Percentiles rank a stretch among this genome's conserved stretches.
These are phyloP conservation scores for Lanmaoa pseudosensibilis DNA, from an alignment of 768 basidiomycete species.

Conservation along the genomic window DNA sequence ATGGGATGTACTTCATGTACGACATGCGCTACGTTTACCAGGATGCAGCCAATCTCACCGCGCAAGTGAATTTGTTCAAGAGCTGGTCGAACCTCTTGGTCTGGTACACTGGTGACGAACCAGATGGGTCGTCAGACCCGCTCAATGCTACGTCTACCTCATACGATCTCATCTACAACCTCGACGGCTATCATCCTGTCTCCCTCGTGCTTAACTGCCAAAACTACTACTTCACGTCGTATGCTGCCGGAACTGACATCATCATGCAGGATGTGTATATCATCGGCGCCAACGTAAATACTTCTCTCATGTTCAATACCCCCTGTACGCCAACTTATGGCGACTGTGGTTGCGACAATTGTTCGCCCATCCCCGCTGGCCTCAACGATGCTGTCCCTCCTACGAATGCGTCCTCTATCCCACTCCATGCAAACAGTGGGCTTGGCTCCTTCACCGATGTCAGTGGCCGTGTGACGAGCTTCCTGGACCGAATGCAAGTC, in stretches of 20 bases:
- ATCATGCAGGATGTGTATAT: slow-evolving; percentile 60
- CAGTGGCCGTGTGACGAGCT: slow-evolving; percentile 64
- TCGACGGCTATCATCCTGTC: slow-evolving; percentile 69
- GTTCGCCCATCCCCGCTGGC: slow-evolving; percentile 45
- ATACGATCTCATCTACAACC: slow-evolving; percentile 55
- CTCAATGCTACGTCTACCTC: slow-evolving; percentile 51
- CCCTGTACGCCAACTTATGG: slow-evolving; percentile 64
- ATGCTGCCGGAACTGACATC: slow-evolving; percentile 65
- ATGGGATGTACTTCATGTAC: slow-evolving; percentile 70
- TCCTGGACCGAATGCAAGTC: slow-evolving; percentile 51
- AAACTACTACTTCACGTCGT: slow-evolving; percentile 61
- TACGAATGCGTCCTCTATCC: slow-evolving; percentile 14
- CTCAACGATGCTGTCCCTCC: slow-evolving; percentile 29
- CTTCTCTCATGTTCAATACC: slow-evolving; percentile 58
- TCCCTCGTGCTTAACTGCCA: slow-evolving; percentile 65
- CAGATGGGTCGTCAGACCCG: slow-evolving; percentile 67
- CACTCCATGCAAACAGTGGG: slow-evolving; percentile 25
- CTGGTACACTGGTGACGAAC: slow-evolving; percentile 76
- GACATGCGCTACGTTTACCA: slow-evolving; percentile 76
- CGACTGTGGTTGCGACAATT: slow-evolving; percentile 73
- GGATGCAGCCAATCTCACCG: slow-evolving; percentile 57
- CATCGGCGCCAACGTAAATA: slow-evolving; percentile 59
- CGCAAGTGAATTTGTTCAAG: slow-evolving; percentile 68
- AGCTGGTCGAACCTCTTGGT: slow-evolving; percentile 63
- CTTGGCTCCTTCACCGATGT: slow-evolving; percentile 58